These are phyloP conservation scores for Citrus hindsii DNA, from an alignment of 345 rosid genomes.

Conservation along the genomic window DNA sequence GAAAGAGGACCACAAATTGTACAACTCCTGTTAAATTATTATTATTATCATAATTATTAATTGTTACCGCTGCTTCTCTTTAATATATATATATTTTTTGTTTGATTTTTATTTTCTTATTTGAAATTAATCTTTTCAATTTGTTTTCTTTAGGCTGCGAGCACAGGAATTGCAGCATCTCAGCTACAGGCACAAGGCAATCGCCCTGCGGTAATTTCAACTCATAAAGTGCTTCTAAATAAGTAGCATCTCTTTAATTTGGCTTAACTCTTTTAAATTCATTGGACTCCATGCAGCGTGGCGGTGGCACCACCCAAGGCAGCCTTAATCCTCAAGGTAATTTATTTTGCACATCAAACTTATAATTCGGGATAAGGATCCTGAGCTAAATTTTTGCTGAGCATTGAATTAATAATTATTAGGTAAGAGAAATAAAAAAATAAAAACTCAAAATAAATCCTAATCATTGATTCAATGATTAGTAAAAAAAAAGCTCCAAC, in stretches of 20 bases:
- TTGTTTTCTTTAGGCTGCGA: constrained; percentile 5
- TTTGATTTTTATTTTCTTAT: neutral
- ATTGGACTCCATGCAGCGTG: constrained; percentile 15
- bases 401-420: no score
- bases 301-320: constrained; percentile 29
- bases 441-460: no score
- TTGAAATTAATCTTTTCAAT: neutral
- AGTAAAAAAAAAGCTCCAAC: no score
- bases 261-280: neutral
- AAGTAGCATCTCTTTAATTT: neutral
- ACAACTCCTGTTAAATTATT: no score
- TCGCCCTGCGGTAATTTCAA: constrained; percentile 10
- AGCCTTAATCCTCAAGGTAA: constrained; percentile 35
- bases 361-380: no score
- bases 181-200: constrained; percentile 7
- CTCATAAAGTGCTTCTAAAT: neutral
- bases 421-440: no score
- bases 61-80: neutral
- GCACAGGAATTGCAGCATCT: neutral
- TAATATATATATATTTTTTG: no score
- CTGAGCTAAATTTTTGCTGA: no score
- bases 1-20: neutral
- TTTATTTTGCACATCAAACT: neutral
- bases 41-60: neutral
- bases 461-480: no score